These are phyloP conservation scores for Musa itinerans DNA, from an alignment of 176 grass and related monocot species.

Conservation along the genomic window DNA sequence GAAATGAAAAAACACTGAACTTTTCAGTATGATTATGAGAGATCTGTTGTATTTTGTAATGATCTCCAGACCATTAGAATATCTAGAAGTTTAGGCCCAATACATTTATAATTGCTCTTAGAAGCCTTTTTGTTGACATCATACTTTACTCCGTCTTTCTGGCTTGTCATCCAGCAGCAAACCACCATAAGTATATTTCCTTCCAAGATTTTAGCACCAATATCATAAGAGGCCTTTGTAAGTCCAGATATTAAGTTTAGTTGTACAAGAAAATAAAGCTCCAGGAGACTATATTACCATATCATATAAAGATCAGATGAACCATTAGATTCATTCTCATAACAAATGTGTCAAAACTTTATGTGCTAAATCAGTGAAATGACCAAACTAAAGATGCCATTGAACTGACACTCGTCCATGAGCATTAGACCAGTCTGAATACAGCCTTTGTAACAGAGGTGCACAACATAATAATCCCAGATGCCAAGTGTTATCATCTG, in stretches of 20 bases:
- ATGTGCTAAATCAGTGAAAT: background rate
- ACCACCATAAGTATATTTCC: background rate
- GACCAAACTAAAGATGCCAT: background rate
- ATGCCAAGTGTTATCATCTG: background rate
- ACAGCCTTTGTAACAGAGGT: background rate
- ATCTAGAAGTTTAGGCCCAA: background rate
- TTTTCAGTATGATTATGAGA: background rate
- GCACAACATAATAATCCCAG: background rate
- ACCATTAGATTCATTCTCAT: background rate
- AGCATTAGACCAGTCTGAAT: background rate
- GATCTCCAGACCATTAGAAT: too few relatives aligned
- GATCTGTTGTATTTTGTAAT: background rate
- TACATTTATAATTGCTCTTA: background rate
- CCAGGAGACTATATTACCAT: background rate
- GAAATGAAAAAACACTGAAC: background rate
- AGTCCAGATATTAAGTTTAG: background rate
- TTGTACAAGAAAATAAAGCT: background rate
- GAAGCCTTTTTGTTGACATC: background rate
- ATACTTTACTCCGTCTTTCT: background rate
- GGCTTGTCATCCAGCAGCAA: background rate
- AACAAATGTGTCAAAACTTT: background rate
- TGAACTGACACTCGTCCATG: background rate
- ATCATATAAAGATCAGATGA: background rate
- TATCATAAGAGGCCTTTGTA: background rate
- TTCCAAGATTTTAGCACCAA: background rate